phyloP scores from a whole-genome alignment of 129 eudicot genomes.

The Heracleum sosnowskyi region DNA sequence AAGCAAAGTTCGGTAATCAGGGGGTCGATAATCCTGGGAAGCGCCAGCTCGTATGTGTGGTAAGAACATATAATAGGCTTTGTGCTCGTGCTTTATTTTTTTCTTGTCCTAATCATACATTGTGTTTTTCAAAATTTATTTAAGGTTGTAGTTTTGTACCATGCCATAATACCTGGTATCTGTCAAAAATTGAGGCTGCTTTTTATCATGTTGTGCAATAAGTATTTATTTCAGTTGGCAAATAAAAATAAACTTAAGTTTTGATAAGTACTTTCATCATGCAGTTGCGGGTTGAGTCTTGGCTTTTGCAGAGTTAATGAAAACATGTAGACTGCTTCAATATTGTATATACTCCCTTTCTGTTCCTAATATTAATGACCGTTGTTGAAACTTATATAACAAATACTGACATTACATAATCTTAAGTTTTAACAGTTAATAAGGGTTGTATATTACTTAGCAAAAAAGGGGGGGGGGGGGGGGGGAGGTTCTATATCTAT shows the following conservation, averaged over 20 bases:
- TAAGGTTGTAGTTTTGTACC: not conserved
- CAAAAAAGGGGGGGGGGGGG: not conserved
- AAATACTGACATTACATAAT: not conserved
- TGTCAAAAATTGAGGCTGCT: not conserved
- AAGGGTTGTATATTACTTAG: not conserved
- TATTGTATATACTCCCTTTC: not conserved
- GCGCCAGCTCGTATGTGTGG: conserved; percentile 98
- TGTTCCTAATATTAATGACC: not conserved
- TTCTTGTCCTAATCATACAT: not conserved
- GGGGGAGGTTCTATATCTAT: not conserved
- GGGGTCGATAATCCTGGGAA: conserved; percentile 79
- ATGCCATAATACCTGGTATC: not conserved
- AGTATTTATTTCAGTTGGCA: not conserved
- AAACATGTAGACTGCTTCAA: not conserved
- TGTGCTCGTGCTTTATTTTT: not conserved
- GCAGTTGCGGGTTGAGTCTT: not conserved
- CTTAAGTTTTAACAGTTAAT: not conserved
- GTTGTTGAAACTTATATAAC: not conserved
- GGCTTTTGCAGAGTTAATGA: not conserved
- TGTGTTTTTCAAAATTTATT: not conserved
- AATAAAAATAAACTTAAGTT: too few species aligned
- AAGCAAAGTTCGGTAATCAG: conserved; percentile 83
- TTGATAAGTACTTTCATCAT: not conserved
- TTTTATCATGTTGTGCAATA: not conserved
- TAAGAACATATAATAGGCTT: conserved; percentile 21